Conservation (phyloP, 2,329 filamentous ascomycete species). For the Thielaviopsis musarum region DNA sequence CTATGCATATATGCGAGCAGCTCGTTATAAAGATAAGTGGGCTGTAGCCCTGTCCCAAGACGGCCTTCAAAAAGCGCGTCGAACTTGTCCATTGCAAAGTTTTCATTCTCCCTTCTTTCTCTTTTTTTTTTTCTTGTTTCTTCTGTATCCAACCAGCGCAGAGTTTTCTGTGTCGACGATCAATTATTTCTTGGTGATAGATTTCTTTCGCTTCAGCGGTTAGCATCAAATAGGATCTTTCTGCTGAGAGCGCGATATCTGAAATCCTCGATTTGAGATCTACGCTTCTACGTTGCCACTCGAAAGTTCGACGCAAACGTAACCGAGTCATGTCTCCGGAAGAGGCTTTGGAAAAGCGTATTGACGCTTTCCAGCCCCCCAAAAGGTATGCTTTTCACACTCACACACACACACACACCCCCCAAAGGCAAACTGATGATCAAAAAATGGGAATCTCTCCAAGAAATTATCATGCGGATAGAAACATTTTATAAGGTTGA, state of each 20-base stretch:
- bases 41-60: conserved; percentile 3
- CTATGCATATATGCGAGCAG: not conserved
- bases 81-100: not conserved
- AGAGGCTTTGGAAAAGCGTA: conserved; percentile 61
- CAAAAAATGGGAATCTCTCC: conserved; percentile 99
- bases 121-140: not conserved
- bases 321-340: not conserved
- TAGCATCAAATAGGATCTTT: not conserved
- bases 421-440: conserved; percentile 42
- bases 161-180: not conserved
- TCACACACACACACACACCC: conserved; percentile 2
- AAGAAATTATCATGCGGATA: conserved; percentile 74
- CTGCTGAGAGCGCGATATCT: not conserved
- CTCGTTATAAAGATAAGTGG: conserved; percentile 5
- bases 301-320: conserved; percentile 3
- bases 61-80: conserved; percentile 6
- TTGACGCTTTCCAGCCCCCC: conserved; percentile 68
- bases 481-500: conserved; percentile 53
- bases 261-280: not conserved
- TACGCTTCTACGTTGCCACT: not conserved
- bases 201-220: not conserved
- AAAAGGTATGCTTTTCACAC: conserved; percentile 54
- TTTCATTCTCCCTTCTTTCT: not conserved
- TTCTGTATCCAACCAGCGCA: not conserved
- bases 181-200: not conserved